Base-by-base conservation (phyloP, 2,329 filamentous ascomycete genomes). In the Anisogramma anomala region DNA sequence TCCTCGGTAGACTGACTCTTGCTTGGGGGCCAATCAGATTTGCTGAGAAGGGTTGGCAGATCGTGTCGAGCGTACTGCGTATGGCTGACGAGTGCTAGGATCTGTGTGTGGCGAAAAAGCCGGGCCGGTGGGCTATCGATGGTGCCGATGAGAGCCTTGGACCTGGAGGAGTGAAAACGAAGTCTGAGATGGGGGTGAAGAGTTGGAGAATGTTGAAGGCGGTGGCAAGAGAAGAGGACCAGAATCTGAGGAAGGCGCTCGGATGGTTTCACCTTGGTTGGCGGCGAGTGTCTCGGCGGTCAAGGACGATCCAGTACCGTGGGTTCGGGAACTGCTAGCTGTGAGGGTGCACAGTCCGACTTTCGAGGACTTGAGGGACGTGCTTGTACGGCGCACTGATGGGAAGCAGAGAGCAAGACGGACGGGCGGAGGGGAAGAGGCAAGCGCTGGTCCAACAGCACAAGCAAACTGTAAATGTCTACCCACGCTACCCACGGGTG, bases 251-350 rank as follows among this genome's bases (percentile, higher is more conserved):
- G n/a, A 19, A 38, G 18, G 6, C 15, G 14, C 13, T 33, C 20
- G 18, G 9, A 9, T 26, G 14, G 6, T 7, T 10, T 19, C n/a
- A n/a, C n/a, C n/a, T n/a, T n/a, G n/a, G 23, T 22, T 34, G 38
- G 38, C 30, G 30, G 23, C 38, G 30, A 23, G 6, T 40, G 38
- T 26, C 31, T 40, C 38, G 17, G 38, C 38, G 38, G 38, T 40
- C 38, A 40, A 22, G 37, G n/a, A 40, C 11, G 38, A 40, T 20
- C 38, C 38, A 23, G 31, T 18, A 22, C 38, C 38, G 30, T 26
- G 38, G 38, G 23, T 18, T 40, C 38, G 38, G 38, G 23, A 34
- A 23, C 20, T 40, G 15, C 20, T 13, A 23, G 19, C n/a, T 8
- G 13, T 37, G 25, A 23, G 13, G 36, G 26, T 14, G 11, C 13